A percentile compares a stretch with the other conserved stretches of the same genome.
Evolutionary conservation across 495 filamentous ascomycete genomes (phyloP).

Genomic region (Letharia columbiana): DNA sequence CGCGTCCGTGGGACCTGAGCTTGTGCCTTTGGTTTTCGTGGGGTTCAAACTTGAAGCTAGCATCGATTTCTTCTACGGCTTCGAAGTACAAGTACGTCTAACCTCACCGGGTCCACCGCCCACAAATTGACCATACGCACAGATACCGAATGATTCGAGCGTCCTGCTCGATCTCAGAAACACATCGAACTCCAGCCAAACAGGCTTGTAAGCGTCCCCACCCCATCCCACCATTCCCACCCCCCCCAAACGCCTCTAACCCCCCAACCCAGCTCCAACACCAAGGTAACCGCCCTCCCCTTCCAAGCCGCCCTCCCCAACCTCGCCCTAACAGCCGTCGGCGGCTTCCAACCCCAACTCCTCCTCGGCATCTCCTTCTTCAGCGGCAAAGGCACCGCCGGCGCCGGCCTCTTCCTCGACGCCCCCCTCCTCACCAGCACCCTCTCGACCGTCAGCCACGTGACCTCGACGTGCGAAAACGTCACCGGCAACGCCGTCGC

Average conservation of each 20-base stretch:
- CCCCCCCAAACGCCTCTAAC: not conserved
- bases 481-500: constrained; percentile 10
- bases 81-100: constrained; percentile 26
- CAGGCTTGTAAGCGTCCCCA: constrained; percentile 27
- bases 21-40: constrained; percentile 23
- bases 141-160: constrained; percentile 28
- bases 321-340: constrained; percentile 22
- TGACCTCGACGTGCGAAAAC: constrained; percentile 20
- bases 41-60: constrained; percentile 19
- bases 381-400: constrained; percentile 15
- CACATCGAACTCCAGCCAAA: constrained; percentile 21
- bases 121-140: not conserved
- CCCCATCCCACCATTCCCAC: not conserved
- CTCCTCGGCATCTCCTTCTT: constrained; percentile 27
- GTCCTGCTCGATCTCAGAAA: constrained; percentile 25
- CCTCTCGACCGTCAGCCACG: constrained; percentile 8
- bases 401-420: constrained; percentile 27
- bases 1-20: constrained; percentile 27
- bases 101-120: not conserved
- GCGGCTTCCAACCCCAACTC: constrained; percentile 26
- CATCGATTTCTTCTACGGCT: constrained; percentile 30
- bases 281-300: constrained; percentile 25
- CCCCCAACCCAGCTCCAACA: constrained; percentile 18
- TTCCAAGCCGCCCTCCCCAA: constrained; percentile 23
- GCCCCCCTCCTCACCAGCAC: constrained; percentile 25